phyloP scores from a whole-genome alignment of 2,329 filamentous ascomycete genomes.

The Thelonectria blattea region DNA sequence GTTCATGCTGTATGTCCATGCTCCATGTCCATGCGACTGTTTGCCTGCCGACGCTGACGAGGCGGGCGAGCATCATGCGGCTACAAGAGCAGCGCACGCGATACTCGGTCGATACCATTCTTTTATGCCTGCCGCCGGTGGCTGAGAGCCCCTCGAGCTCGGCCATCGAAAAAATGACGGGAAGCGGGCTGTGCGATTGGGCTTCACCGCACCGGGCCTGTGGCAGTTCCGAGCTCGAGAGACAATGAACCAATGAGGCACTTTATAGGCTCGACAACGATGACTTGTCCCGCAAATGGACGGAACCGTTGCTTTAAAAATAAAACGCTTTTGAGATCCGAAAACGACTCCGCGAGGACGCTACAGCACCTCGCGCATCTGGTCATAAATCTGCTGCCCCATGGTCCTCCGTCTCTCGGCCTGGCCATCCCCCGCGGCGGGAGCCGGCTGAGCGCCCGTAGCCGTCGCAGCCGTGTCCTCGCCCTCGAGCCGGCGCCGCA shows the following conservation, averaged over 20 bases:
- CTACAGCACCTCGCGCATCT: conserved; percentile 55
- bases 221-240: not conserved
- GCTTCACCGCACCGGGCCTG: not conserved
- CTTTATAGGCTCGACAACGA: not conserved
- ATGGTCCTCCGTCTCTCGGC: conserved; percentile 62
- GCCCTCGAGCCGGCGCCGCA: conserved; percentile 66
- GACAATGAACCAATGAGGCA: not conserved
- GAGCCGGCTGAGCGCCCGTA: conserved; percentile 52
- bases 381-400: conserved; percentile 67
- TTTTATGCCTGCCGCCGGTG: not conserved
- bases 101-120: no score
- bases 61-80: no score
- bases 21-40: no score
- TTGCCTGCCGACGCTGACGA: no score
- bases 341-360: not conserved
- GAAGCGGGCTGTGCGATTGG: not conserved
- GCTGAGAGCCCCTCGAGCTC: not conserved
- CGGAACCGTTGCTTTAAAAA: not conserved
- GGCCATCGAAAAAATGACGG: not conserved
- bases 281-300: not conserved
- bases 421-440: conserved; percentile 51
- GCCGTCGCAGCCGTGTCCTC: conserved; percentile 52
- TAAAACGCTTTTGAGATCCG: not conserved
- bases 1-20: no score
- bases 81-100: no score